These are phyloP conservation scores for Pseudohyphozyma bogoriensis DNA, from an alignment of 768 basidiomycete genomes.

Conservation along the genomic window DNA sequence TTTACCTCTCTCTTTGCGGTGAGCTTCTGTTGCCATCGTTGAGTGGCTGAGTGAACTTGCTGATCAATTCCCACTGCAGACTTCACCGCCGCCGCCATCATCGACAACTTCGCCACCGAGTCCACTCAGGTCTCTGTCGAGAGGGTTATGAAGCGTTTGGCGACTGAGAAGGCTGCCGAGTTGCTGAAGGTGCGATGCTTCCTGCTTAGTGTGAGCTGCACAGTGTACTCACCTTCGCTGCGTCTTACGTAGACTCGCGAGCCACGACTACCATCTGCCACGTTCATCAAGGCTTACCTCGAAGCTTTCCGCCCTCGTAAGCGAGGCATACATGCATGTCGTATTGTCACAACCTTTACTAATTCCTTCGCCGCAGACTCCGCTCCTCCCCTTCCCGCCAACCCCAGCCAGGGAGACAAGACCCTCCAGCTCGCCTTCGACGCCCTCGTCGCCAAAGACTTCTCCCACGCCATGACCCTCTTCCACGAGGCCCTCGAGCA, in stretches of 20 bases:
- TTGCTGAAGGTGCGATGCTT: slow-evolving; percentile 50
- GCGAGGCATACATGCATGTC: slow-evolving; percentile 66
- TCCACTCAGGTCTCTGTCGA: slow-evolving; percentile 70
- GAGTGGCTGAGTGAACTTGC: not conserved
- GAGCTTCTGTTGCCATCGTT: not conserved
- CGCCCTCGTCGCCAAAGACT: slow-evolving; percentile 75
- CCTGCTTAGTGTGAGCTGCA: slow-evolving; percentile 49
- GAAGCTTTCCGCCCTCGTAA: slow-evolving; percentile 85
- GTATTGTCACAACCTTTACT: slow-evolving; percentile 88
- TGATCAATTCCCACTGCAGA: slow-evolving; percentile 44
- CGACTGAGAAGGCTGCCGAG: slow-evolving; percentile 59
- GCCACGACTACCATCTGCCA: slow-evolving; percentile 67
- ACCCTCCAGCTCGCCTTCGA: slow-evolving; percentile 70
- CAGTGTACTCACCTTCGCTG: not conserved
- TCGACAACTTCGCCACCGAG: slow-evolving; percentile 84
- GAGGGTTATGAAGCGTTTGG: slow-evolving; percentile 76
- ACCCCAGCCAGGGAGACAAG: slow-evolving; percentile 66
- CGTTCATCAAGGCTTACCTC: slow-evolving; percentile 91
- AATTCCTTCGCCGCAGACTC: slow-evolving; percentile 80
- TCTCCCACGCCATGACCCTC: slow-evolving; percentile 64
- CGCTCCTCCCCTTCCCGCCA: slow-evolving; percentile 61
- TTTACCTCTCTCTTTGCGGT: slow-evolving; percentile 28
- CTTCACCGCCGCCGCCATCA: slow-evolving; percentile 90
- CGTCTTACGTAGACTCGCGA: slow-evolving; percentile 57
- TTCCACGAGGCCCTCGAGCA: slow-evolving; percentile 79